A percentile compares a stretch with the other conserved stretches of the same genome.
phyloP scores from a whole-genome alignment of 2,329 filamentous ascomycete species.

The Hysterium pulicare region DNA sequence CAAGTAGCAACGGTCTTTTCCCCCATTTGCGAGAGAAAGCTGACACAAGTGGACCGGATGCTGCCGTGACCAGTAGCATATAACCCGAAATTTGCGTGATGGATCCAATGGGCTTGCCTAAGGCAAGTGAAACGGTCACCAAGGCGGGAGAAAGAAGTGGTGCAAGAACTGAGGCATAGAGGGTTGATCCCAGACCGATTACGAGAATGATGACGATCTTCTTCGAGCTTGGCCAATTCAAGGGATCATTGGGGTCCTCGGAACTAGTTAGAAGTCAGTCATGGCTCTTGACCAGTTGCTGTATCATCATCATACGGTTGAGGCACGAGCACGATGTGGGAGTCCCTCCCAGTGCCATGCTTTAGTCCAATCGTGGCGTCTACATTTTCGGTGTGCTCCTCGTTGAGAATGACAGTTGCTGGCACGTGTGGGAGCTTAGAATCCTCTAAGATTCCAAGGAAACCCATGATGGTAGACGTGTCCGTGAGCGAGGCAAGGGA shows the following conservation, averaged over 20 bases:
- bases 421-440: conserved; percentile 32
- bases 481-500: not conserved
- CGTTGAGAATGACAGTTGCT: conserved; percentile 31
- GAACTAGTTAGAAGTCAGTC: conserved; percentile 11
- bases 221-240: conserved; percentile 32
- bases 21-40: conserved; percentile 31
- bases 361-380: conserved; percentile 23
- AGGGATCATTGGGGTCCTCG: conserved; percentile 34
- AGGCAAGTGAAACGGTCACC: conserved; percentile 30
- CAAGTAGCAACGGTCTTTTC: conserved; percentile 30
- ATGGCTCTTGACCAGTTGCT: no score
- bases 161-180: conserved; percentile 31
- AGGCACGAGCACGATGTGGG: conserved; percentile 31
- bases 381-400: conserved; percentile 15
- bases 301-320: conserved; percentile 23
- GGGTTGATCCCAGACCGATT: conserved; percentile 28
- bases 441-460: conserved; percentile 32
- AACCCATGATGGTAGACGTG: conserved; percentile 23
- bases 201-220: conserved; percentile 33
- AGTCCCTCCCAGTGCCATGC: conserved; percentile 30
- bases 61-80: conserved; percentile 33
- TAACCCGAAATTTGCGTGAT: conserved; percentile 39
- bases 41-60: conserved; percentile 31
- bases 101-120: conserved; percentile 22
- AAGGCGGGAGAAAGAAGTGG: conserved; percentile 36